These are phyloP conservation scores for Omphalotus guepiniiformis DNA, from an alignment of 768 basidiomycete genomes.

Conservation along the genomic window DNA sequence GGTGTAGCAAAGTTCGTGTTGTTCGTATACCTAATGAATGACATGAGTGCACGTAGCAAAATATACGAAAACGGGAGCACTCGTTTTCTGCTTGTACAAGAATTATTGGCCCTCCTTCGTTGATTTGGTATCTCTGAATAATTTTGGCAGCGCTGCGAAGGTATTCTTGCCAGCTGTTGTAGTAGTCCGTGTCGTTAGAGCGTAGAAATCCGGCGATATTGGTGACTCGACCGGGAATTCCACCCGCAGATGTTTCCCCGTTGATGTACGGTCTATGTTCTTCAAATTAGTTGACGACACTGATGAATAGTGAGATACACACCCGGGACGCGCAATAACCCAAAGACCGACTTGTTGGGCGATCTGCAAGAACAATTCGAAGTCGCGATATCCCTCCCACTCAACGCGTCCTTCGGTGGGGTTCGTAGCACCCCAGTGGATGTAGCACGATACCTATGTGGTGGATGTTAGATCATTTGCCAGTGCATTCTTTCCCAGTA, in stretches of 20 bases:
- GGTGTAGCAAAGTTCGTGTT: constrained; percentile 21
- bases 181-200: constrained; percentile 50
- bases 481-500: no score
- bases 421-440: no score
- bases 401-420: no score
- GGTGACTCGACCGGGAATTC: constrained; percentile 53
- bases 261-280: no score
- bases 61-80: not conserved
- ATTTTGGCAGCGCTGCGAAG: constrained; percentile 41
- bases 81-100: constrained; percentile 27
- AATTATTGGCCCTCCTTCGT: constrained; percentile 50
- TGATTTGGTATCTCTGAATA: constrained; percentile 43
- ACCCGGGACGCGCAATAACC: no score
- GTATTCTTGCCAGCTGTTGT: constrained; percentile 48
- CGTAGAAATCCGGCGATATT: constrained; percentile 44
- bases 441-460: no score
- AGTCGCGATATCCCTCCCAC: no score
- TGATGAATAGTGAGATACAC: no score
- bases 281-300: no score
- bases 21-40: constrained; percentile 62
- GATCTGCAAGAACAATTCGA: no score
- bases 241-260: constrained; percentile 56
- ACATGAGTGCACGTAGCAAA: not conserved
- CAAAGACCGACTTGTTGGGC: no score
- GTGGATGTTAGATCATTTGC: no score